These are phyloP conservation scores for Pugionium dolabratum DNA, from an alignment of 345 rosid genomes.

Conservation along the genomic window DNA sequence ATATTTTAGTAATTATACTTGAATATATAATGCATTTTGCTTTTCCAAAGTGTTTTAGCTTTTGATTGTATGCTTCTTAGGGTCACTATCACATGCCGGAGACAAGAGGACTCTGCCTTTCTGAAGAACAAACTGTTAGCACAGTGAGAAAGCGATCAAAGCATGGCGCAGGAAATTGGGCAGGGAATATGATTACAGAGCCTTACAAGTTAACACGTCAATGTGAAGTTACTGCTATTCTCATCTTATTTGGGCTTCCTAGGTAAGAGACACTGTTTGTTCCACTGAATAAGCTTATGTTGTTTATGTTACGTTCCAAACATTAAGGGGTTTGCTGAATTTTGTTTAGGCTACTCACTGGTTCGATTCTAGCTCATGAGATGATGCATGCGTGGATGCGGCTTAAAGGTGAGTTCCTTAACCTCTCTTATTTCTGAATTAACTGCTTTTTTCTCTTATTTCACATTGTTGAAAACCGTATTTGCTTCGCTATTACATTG, in stretches of 20 bases:
- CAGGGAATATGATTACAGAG: constrained; percentile 67
- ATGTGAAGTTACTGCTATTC: constrained; percentile 97
- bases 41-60: constrained; percentile 14
- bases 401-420: constrained; percentile 61
- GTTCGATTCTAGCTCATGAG: constrained; percentile 95
- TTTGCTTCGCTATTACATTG: constrained; percentile 9
- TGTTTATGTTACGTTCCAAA: too few relatives aligned
- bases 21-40: background rate
- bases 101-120: constrained; percentile 98
- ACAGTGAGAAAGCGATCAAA: constrained; percentile 80
- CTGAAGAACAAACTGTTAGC: constrained; percentile 91
- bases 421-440: background rate
- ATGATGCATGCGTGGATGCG: constrained; percentile 99
- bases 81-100: constrained; percentile 99
- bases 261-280: constrained; percentile 4
- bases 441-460: constrained; percentile 4
- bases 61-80: constrained; percentile 42
- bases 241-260: constrained; percentile 92
- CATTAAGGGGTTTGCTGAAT: too few relatives aligned
- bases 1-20: background rate
- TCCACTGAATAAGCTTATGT: too few relatives aligned
- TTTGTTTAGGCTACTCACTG: constrained; percentile 65
- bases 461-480: constrained; percentile 11
- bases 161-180: constrained; percentile 57
- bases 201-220: constrained; percentile 77